Conservation (phyloP, 2,329 filamentous ascomycete genomes). For the Paecilomyces fulvus region DNA sequence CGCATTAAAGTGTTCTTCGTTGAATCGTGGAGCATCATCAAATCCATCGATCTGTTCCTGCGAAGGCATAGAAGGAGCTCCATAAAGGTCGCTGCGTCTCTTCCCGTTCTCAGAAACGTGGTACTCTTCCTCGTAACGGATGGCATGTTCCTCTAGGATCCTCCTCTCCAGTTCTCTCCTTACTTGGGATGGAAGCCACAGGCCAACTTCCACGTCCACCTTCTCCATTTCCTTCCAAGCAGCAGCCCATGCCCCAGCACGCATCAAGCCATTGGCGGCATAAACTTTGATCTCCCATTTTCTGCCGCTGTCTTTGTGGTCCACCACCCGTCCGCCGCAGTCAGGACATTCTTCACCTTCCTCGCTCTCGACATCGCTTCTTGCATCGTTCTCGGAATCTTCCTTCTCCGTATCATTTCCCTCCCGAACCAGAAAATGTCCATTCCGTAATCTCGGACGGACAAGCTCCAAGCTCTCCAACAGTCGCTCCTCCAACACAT, state of each 20-base stretch:
- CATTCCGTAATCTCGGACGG: conserved; percentile 47
- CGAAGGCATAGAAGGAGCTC: not conserved
- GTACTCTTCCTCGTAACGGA: conserved; percentile 12
- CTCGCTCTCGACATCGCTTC: conserved; percentile 27
- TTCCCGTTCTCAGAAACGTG: conserved; percentile 8
- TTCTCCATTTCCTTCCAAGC: conserved; percentile 98
- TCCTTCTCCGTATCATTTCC: conserved; percentile 19
- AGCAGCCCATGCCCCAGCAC: conserved; percentile 80
- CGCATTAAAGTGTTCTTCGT: conserved; percentile 1
- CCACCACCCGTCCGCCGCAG: conserved; percentile 41
- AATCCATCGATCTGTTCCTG: conserved; percentile 16
- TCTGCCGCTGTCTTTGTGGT: conserved; percentile 39
- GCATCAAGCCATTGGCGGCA: conserved; percentile 90
- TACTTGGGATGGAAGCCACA: conserved; percentile 51
- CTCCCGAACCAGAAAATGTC: conserved; percentile 44
- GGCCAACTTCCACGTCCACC: conserved; percentile 87
- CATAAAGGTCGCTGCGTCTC: conserved; percentile 10
- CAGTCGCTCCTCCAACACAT: conserved; percentile 53
- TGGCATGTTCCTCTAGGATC: conserved; percentile 33
- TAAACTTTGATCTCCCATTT: conserved; percentile 71
- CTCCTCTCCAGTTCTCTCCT: conserved; percentile 42
- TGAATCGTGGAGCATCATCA: not conserved
- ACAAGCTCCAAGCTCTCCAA: conserved; percentile 52
- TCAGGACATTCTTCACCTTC: conserved; percentile 41
- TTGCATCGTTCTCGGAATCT: conserved; percentile 10